Evolutionary conservation across 768 basidiomycete species (phyloP).

Genomic region (Paxillus rubicundulus): DNA sequence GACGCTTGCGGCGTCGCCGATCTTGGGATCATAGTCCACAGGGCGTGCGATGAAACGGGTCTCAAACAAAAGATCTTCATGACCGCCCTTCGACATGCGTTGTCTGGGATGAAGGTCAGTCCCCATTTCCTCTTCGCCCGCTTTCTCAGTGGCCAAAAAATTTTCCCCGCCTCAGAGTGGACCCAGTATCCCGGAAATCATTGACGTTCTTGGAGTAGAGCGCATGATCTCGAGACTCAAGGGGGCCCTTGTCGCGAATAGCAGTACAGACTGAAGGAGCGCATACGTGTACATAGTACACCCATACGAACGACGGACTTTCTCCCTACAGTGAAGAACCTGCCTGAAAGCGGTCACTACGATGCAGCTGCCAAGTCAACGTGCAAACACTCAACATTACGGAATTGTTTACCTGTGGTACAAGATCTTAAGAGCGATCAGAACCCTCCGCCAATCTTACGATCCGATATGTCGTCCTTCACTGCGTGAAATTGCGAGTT

Average conservation of each 20-base stretch:
- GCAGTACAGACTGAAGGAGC: no score
- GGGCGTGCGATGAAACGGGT: constrained; percentile 39
- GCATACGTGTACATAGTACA: no score
- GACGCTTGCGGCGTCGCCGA: constrained; percentile 12
- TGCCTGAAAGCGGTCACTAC: no score
- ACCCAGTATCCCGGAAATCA: constrained; percentile 41
- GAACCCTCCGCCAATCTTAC: no score
- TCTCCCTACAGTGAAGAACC: no score
- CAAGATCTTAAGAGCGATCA: no score
- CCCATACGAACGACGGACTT: no score
- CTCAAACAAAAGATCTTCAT: constrained; percentile 57
- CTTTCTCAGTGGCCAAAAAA: not conserved
- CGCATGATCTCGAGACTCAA: constrained; percentile 20
- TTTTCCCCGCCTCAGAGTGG: constrained; percentile 33
- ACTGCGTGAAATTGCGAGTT: no score
- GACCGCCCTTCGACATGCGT: constrained; percentile 69
- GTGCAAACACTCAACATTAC: no score
- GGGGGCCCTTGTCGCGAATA: constrained; percentile 1
- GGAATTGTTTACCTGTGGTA: no score
- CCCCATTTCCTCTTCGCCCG: not conserved
- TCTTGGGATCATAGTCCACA: constrained; percentile 41
- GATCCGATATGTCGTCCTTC: no score
- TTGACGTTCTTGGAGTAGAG: constrained; percentile 37
- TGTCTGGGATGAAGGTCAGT: constrained; percentile 83
- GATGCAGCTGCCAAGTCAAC: no score